These are phyloP conservation scores for Porodaedalea pini DNA, from an alignment of 1,284 basidiomycete genomes.

Conservation along the genomic window DNA sequence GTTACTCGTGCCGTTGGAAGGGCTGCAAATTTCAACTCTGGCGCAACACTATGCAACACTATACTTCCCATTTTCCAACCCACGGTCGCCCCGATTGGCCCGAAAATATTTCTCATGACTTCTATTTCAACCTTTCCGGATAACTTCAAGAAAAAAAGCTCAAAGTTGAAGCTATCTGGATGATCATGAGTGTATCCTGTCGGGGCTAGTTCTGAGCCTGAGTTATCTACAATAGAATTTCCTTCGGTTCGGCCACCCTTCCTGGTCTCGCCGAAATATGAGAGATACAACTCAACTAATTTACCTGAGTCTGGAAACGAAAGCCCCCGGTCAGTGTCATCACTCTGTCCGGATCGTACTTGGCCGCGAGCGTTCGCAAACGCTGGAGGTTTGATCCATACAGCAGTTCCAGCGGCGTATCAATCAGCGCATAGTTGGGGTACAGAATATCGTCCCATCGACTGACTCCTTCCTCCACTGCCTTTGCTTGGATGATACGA, in stretches of 20 bases:
- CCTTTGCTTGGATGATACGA: constrained; percentile 8
- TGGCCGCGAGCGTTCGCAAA: constrained; percentile 4
- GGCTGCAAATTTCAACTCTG: too few relatives aligned
- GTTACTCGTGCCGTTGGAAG: background rate
- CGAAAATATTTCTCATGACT: too few relatives aligned
- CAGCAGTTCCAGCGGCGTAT: constrained; percentile 19
- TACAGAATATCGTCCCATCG: constrained; percentile 20
- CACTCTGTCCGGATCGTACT: constrained; percentile 9
- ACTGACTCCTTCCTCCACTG: constrained; percentile 13
- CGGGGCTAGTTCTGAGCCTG: too few relatives aligned
- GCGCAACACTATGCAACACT: too few relatives aligned
- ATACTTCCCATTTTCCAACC: too few relatives aligned
- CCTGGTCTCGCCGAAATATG: background rate
- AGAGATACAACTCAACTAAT: background rate
- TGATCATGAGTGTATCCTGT: too few relatives aligned
- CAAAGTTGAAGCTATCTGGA: too few relatives aligned
- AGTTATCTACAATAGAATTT: background rate
- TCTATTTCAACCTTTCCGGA: too few relatives aligned
- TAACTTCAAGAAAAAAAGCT: too few relatives aligned
- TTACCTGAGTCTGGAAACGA: constrained; percentile 2
- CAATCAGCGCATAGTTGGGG: constrained; percentile 22
- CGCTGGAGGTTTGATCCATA: constrained; percentile 21
- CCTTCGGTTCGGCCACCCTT: background rate
- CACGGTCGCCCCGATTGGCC: too few relatives aligned
- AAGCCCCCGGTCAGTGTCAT: constrained; percentile 18